Evolutionary conservation across 2,329 filamentous ascomycete genomes (phyloP).

Genomic region (Nannizzia gypsea): DNA sequence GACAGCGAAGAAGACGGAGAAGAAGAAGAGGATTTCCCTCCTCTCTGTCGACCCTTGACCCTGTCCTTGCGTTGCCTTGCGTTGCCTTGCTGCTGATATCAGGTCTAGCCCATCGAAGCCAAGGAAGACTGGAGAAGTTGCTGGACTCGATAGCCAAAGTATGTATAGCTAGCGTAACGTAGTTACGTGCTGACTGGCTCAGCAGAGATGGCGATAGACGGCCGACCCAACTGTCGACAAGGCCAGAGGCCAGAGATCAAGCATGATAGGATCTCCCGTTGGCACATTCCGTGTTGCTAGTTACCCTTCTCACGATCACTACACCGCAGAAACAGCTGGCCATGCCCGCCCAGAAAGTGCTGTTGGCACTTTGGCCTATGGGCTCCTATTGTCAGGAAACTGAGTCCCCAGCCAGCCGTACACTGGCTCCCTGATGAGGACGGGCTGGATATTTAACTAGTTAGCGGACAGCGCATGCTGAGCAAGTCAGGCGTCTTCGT

Average conservation of each 20-base stretch:
- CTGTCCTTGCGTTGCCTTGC: too few species aligned
- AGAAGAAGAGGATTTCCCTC: too few species aligned
- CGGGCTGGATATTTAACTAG: conserved; percentile 19
- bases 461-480: conserved; percentile 35
- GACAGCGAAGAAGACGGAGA: too few species aligned
- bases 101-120: not conserved
- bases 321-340: conserved; percentile 54
- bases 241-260: conserved; percentile 31
- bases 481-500: conserved; percentile 42
- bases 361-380: conserved; percentile 43
- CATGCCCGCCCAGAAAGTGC: conserved; percentile 48
- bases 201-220: not conserved
- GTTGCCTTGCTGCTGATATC: too few species aligned
- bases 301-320: conserved; percentile 48
- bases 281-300: conserved; percentile 42
- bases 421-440: conserved; percentile 37
- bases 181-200: not conserved
- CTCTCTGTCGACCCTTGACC: too few species aligned
- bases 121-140: not conserved
- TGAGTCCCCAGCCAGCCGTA: conserved; percentile 55
- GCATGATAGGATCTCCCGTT: conserved; percentile 35
- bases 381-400: conserved; percentile 43
- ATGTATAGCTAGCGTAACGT: too few species aligned
- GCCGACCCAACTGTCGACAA: too few species aligned
- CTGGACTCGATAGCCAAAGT: not conserved